These are phyloP conservation scores for Verbena officinalis DNA, from an alignment of 257 asterid genomes.

Conservation along the genomic window DNA sequence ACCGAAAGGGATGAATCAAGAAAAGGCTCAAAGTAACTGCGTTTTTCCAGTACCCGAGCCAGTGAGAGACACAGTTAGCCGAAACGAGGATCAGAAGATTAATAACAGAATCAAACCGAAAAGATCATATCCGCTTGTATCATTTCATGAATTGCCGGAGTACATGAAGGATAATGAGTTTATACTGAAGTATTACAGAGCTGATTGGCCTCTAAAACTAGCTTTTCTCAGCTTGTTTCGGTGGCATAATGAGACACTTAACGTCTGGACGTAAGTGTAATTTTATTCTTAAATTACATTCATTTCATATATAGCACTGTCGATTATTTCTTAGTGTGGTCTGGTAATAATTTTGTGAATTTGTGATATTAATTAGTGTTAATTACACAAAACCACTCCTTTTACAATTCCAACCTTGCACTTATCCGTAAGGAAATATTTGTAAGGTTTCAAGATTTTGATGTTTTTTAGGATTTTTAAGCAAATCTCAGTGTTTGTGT, in stretches of 20 bases:
- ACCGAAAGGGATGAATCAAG: slow-evolving; percentile 37
- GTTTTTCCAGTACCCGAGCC: background rate
- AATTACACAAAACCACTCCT: too few relatives aligned
- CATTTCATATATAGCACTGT: slow-evolving; percentile 72
- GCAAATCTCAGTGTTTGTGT: too few relatives aligned
- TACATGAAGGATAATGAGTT: slow-evolving; percentile 96
- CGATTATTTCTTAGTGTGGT: slow-evolving; percentile 72
- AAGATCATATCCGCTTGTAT: slow-evolving; percentile 44
- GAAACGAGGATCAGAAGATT: slow-evolving; percentile 14
- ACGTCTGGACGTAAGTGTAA: slow-evolving; percentile 91
- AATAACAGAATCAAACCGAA: slow-evolving; percentile 20
- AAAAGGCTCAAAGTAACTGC: slow-evolving; percentile 21
- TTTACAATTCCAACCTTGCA: too few relatives aligned
- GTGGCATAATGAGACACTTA: slow-evolving; percentile 98
- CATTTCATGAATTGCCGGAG: slow-evolving; percentile 74
- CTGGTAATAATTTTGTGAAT: slow-evolving; percentile 59
- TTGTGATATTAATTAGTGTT: too few relatives aligned
- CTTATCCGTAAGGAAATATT: too few relatives aligned
- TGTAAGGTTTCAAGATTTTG: too few relatives aligned
- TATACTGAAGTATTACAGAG: slow-evolving; percentile 76
- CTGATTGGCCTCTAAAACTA: slow-evolving; percentile 74
- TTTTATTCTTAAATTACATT: slow-evolving; percentile 51
- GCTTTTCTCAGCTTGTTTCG: slow-evolving; percentile 81
- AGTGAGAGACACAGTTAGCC: background rate
- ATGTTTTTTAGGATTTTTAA: too few relatives aligned